These are phyloP conservation scores for Zanthoxylum bungeanum DNA, from an alignment of 345 rosid genomes.

Conservation along the genomic window DNA sequence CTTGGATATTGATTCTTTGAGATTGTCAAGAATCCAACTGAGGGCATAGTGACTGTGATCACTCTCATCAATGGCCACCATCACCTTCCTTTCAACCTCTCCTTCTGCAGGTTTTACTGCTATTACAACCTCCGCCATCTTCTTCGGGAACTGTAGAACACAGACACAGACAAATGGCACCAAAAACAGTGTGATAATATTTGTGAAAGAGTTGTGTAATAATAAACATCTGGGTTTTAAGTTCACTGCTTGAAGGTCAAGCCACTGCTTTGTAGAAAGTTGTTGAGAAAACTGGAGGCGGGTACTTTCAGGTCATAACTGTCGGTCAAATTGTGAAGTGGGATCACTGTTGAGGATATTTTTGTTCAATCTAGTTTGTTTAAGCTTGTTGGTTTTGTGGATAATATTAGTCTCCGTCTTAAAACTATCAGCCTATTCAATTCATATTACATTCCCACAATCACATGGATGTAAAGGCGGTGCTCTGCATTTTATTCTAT, in stretches of 20 bases:
- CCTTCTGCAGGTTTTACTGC: constrained; percentile 6
- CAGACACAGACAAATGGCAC: neutral
- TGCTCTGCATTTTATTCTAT: neutral
- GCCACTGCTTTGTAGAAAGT: neutral
- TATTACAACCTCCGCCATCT: constrained; percentile 10
- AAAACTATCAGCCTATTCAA: neutral
- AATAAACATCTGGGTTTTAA: neutral
- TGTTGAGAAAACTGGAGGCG: constrained; percentile 9
- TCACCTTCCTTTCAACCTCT: constrained; percentile 31
- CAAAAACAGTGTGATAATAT: neutral
- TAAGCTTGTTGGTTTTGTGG: neutral
- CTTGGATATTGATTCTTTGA: constrained; percentile 30
- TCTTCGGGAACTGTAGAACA: neutral
- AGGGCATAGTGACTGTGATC: constrained; percentile 52
- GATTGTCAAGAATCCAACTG: constrained; percentile 43
- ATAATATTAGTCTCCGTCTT: neutral
- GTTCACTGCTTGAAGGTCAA: neutral
- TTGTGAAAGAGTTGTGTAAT: neutral
- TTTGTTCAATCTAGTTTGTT: neutral
- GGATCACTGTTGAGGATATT: neutral
- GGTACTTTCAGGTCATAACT: constrained; percentile 2
- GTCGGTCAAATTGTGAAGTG: constrained; percentile 13
- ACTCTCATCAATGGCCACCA: constrained; percentile 49
- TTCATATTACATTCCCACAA: neutral
- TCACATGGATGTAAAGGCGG: neutral